Evolutionary conservation across 2,329 filamentous ascomycete species (phyloP), one percentile per base, ranked within the genome.

Genomic region (Pyrenophora teres): DNA sequence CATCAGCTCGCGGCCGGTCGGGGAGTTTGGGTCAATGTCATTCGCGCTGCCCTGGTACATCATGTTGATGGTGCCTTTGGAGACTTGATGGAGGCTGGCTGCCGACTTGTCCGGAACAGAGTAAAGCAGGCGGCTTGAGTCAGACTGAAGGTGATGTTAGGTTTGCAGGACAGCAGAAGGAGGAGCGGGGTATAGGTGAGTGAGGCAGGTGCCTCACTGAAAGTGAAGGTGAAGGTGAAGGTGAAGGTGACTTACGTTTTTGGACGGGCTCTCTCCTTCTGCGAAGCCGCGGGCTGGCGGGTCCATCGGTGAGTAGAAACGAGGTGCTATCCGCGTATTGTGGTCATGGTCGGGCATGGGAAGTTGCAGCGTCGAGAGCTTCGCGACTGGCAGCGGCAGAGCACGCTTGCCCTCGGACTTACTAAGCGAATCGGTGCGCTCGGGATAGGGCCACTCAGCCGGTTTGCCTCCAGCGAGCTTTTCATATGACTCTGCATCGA

Each of bases 251-350:
- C 70, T 68, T 64, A 73, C 70, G 54, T 72, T 71, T 7, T 59
- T 60, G 3, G 67, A 71, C 6, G 67, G 66, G 4, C 61, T 63
- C 23, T 64, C 64, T 13, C 58, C 62, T 27, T 59, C 49, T 6
- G 49, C 54, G 48, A 62, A 62, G 12, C 56, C 46, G 6, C 35
- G 45, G 3, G 59, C 40, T 18, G 65, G 63, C 37, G 57, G 57
- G 15, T 61, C 44, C 1, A 65, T 63, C 3, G 69, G 69, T n/a
- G 64, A 66, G 45, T 72, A 74, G 42, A 72, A 70, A 3, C 60
- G 59, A 12, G 69, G n/a, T 68, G 46, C 2, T 46, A 50, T 23
- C 50, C 57, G 30, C 48, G 50, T 43, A 18, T 21, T 45, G 25
- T 37, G 48, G 8, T 52, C 32, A 25, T 32, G 40, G 46, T 54